These are phyloP conservation scores for Gnaphalium uliginosum DNA, from an alignment of 129 eudicot genomes.

Conservation along the genomic window DNA sequence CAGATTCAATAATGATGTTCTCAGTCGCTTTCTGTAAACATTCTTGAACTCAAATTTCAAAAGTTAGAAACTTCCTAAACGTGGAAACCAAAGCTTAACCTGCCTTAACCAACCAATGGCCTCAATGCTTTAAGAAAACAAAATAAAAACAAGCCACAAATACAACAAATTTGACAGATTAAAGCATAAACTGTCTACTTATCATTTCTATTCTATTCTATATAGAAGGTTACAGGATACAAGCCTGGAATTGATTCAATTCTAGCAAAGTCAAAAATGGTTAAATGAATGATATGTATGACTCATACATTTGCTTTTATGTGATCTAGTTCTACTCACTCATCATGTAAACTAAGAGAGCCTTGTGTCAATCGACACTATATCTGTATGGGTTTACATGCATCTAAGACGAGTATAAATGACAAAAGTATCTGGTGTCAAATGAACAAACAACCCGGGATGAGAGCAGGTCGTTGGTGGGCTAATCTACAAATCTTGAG, in stretches of 20 bases:
- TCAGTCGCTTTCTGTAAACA: neutral
- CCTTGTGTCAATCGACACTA: slow-evolving; percentile 29
- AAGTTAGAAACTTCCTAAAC: neutral
- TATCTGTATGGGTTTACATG: slow-evolving; percentile 37
- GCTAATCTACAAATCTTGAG: slow-evolving; percentile 47
- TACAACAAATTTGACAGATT: neutral
- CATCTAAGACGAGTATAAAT: slow-evolving; percentile 26
- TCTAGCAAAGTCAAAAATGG: slow-evolving; percentile 35
- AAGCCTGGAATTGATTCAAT: slow-evolving; percentile 34
- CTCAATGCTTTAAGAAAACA: neutral
- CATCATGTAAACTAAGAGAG: slow-evolving; percentile 34
- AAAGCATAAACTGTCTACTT: slow-evolving; percentile 8
- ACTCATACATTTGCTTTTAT: slow-evolving; percentile 29
- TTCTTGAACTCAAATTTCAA: neutral
- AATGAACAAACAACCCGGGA: slow-evolving; percentile 21
- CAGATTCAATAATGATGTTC: neutral
- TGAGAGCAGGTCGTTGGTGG: slow-evolving; percentile 15
- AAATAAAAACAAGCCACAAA: neutral
- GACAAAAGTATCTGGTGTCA: slow-evolving; percentile 24
- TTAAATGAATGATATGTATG: slow-evolving; percentile 42
- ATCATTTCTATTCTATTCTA: slow-evolving; percentile 25
- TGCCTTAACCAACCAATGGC: neutral
- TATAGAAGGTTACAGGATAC: slow-evolving; percentile 34
- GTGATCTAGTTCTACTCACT: slow-evolving; percentile 40
- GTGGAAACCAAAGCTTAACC: slow-evolving; percentile 1